Evolutionary conservation across 495 filamentous ascomycete genomes (phyloP), one percentile per base, ranked within the genome.

Genomic region (Bryoglossum gracile): DNA sequence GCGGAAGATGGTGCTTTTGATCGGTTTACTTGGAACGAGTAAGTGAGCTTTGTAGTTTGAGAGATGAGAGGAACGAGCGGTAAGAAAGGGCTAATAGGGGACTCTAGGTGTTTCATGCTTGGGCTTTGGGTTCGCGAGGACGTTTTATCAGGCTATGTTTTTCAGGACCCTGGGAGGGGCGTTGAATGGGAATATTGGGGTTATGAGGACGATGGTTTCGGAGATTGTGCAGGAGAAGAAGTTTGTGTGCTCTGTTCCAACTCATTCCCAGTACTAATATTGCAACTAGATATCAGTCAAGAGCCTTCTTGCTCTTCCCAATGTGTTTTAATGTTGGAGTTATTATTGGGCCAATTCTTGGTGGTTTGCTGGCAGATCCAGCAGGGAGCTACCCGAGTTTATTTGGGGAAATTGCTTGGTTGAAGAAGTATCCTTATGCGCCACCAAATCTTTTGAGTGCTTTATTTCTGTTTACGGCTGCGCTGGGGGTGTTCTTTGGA

Each of bases 291-390:
- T 84, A 80, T 55, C 85, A 87, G 68, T 80, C 78, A n/a, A 72
- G 84, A 25, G 86, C 87, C 0, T 91, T 91, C 48, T 60, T 89
- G 24, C 65, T 92, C 10, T 58, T 94, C 42, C 88, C 87, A 0
- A 81, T 91, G 71, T 83, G 79, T 33, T 89, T 85, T 55, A 90
- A 90, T 58, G 72, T 88, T 43, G 86, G 86, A 1, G 76, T 86
- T 19, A 80, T 89, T 45, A 76, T 87, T 53, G 86, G 84, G 9
- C 82, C 82, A 57, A 71, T 85, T 3, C 70, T 87, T 42, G 86
- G 86, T 37, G 85, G 86, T 28, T 57, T 87, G 53, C 66, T 90
- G 28, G 80, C 85, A 8, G 83, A 92, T 59, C 86, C 81, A 2
- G 82, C 86, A 2, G 75, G 70, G 9, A 81, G 69, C 49, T 88